A percentile compares a stretch with the other conserved stretches of the same genome.
phyloP scores from a whole-genome alignment of 257 asterid genomes.

The Solanum appendiculatum region DNA sequence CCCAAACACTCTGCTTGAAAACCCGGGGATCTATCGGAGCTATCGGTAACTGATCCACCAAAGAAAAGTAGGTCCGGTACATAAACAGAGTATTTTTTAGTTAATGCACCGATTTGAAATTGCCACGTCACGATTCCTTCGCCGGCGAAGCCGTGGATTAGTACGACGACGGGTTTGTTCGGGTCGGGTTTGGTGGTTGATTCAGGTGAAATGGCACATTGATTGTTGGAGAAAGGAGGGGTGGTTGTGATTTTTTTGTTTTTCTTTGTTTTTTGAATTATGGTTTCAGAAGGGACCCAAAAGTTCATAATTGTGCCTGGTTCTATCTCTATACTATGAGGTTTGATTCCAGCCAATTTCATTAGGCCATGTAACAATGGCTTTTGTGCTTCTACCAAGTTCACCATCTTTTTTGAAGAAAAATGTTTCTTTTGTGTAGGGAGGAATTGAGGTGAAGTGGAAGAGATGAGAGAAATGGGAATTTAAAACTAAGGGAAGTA shows the following conservation, averaged over 20 bases:
- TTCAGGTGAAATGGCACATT: neutral
- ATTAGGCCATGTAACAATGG: slow-evolving; percentile 48
- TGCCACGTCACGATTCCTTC: slow-evolving; percentile 90
- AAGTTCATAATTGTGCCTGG: slow-evolving; percentile 52
- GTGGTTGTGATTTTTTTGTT: slow-evolving; percentile 12
- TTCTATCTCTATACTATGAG: slow-evolving; percentile 39
- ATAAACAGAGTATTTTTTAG: slow-evolving; percentile 63
- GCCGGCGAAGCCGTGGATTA: slow-evolving; percentile 69
- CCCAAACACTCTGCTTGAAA: slow-evolving; percentile 73
- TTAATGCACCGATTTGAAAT: slow-evolving; percentile 60
- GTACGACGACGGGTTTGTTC: slow-evolving; percentile 51
- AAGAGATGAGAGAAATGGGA: neutral
- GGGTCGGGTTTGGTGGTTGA: slow-evolving; percentile 17
- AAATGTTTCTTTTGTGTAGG: neutral
- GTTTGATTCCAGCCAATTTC: slow-evolving; percentile 62
- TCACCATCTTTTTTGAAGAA: slow-evolving; percentile 39
- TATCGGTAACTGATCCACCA: slow-evolving; percentile 64
- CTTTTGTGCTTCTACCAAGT: slow-evolving; percentile 60
- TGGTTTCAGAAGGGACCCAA: slow-evolving; percentile 63
- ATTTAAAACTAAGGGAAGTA: neutral
- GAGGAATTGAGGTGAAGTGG: neutral
- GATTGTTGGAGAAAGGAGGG: neutral
- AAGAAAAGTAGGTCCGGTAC: slow-evolving; percentile 87
- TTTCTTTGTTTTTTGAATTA: slow-evolving; percentile 16
- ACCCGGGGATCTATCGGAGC: slow-evolving; percentile 53